Percentiles rank a stretch among this genome's conserved stretches.
Evolutionary conservation across 2,329 filamentous ascomycete species (phyloP).

Genomic region (Aspergillus quadricinctus): DNA sequence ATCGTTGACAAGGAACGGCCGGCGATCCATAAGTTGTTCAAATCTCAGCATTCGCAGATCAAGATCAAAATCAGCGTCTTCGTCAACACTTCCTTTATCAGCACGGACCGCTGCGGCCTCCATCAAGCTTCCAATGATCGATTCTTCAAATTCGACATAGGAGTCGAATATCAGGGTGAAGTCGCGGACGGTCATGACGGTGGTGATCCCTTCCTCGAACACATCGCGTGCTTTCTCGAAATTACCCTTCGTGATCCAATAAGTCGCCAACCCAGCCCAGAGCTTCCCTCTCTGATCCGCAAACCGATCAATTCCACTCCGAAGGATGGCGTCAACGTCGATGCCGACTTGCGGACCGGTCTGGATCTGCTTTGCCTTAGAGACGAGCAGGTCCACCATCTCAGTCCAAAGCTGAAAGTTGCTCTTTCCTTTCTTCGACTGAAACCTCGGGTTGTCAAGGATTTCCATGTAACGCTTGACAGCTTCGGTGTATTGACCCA

Average conservation of each 20-base stretch:
- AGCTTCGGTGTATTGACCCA: conserved; percentile 83
- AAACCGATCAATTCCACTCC: conserved; percentile 86
- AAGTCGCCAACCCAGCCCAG: conserved; percentile 91
- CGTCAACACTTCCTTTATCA: conserved; percentile 72
- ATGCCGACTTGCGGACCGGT: conserved; percentile 77
- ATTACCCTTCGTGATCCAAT: conserved; percentile 89
- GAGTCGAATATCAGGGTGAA: conserved; percentile 96
- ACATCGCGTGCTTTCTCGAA: conserved; percentile 91
- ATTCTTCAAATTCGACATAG: conserved; percentile 95
- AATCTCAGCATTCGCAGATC: conserved; percentile 98
- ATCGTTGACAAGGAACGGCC: conserved; percentile 94
- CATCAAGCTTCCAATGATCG: conserved; percentile 86
- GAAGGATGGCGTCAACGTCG: conserved; percentile 85
- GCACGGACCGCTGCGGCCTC: conserved; percentile 75
- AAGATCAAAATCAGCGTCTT: conserved; percentile 85
- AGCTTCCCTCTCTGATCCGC: conserved; percentile 90
- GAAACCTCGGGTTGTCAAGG: conserved; percentile 83
- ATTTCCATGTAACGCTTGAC: conserved; percentile 88
- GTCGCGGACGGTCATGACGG: conserved; percentile 97
- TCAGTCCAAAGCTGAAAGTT: conserved; percentile 97
- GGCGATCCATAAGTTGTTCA: conserved; percentile 94
- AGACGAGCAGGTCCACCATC: conserved; percentile 91
- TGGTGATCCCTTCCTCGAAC: conserved; percentile 94
- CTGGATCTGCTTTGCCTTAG: conserved; percentile 80
- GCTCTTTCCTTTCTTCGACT: conserved; percentile 89